Evolutionary conservation across 1,139 yeast species (phyloP).

Genomic region (Scheffersomyces parashehatae): DNA sequence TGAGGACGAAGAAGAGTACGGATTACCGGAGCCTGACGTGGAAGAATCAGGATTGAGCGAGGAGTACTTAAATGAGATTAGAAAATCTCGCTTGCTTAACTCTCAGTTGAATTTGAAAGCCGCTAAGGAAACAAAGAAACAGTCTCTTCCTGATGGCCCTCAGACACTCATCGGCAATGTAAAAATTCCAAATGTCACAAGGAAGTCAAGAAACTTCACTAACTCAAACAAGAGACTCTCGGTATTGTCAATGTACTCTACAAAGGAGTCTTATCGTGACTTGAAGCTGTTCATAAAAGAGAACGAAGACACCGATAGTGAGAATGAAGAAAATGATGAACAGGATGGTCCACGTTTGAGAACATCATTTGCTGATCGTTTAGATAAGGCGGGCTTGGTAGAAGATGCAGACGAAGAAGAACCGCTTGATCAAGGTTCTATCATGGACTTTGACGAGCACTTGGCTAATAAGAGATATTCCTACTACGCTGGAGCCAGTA

Average conservation of each 20-base stretch:
- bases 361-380: slow-evolving; percentile 47
- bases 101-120: slow-evolving; percentile 42
- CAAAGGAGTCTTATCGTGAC: slow-evolving; percentile 64
- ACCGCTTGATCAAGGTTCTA: slow-evolving; percentile 38
- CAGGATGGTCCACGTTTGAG: slow-evolving; percentile 31
- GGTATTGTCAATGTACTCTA: slow-evolving; percentile 67
- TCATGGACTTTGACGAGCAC: slow-evolving; percentile 47
- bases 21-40: slow-evolving; percentile 40
- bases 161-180: slow-evolving; percentile 57
- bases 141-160: slow-evolving; percentile 12
- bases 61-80: slow-evolving; percentile 46
- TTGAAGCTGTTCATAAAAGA: slow-evolving; percentile 39
- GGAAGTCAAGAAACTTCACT: slow-evolving; percentile 64
- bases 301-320: slow-evolving; percentile 27
- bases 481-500: slow-evolving; percentile 28
- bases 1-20: slow-evolving; percentile 18
- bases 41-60: slow-evolving; percentile 44
- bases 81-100: slow-evolving; percentile 45
- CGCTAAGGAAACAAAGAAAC: slow-evolving; percentile 15
- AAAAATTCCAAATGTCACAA: slow-evolving; percentile 66
- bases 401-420: slow-evolving; percentile 33
- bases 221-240: slow-evolving; percentile 67
- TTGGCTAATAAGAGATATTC: slow-evolving; percentile 41
- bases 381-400: slow-evolving; percentile 37
- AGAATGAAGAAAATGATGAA: slow-evolving; percentile 15